Base-by-base conservation (phyloP, 2,329 filamentous ascomycete genomes). In the Fusarium devonianum region DNA sequence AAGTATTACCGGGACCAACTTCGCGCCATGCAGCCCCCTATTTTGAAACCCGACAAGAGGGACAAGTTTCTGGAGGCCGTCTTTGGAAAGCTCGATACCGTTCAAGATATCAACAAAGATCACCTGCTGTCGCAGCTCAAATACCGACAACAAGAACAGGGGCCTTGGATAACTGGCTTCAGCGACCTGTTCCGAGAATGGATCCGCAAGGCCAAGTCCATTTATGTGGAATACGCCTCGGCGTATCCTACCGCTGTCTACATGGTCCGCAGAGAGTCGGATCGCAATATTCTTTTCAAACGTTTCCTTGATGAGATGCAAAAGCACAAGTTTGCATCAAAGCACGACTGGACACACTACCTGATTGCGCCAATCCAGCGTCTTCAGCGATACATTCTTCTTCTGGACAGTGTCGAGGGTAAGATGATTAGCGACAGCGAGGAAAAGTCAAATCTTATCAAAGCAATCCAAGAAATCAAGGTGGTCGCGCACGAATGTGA, bases 111-210 rank as follows among this genome's bases (percentile, higher is more conserved):
- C 63, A 97, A 97, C 71, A 94, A 95, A 70, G 92, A 97, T 56
- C 88, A 94, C 69, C 81, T 99, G 14, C 76, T 99, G 17, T 89
- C 93, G 2, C 93, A 97, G 70, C 82, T 99, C 64, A 97, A 97
- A 68, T 99, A 97, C 69, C 86, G 94, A 18, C 94, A 99, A 70
- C 89, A 94, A 66, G 94, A 97, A 69, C 93, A 99, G 74, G 94
- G 94, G 0, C 94, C 94, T 0, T 99, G 92, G 86, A 87, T 99
- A 49, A 80, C 84, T 10, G 94, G 94, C 3, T 97, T 97, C 73
- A 97, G 92, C 68, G 94, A 97, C 67, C 90, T 99, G 38, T 97
- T 99, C 78, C 82, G 94, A 49, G 94, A 99, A 74, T 99, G 94
- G 94, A 96, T 97, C 55, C 85, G 94, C 56, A 97, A 97, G 71